Conservation (phyloP, 169 alveolate genomes). For the Plasmodium gaboni region DNA sequence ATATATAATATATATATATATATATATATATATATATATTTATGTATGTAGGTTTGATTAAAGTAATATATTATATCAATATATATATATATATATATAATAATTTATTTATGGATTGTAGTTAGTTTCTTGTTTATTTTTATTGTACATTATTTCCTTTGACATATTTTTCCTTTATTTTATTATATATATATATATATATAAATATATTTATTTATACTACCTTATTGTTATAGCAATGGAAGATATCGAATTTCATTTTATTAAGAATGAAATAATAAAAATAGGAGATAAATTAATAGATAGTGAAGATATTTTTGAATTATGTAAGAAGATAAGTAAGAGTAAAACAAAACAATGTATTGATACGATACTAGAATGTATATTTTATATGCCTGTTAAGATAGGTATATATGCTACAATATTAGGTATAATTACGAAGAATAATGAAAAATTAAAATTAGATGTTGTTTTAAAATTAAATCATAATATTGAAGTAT, state of each 20-base stretch:
- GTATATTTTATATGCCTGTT: constrained; percentile 75
- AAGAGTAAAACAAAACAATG: constrained; percentile 63
- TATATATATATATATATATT: too few species aligned
- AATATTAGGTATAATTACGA: constrained; percentile 67
- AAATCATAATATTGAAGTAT: constrained; percentile 73
- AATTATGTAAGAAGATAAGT: constrained; percentile 48
- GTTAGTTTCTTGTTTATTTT: too few species aligned
- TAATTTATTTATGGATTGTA: too few species aligned
- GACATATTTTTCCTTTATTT: not conserved
- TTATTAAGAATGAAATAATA: constrained; percentile 71
- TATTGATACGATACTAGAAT: constrained; percentile 51
- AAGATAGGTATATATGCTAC: constrained; percentile 75
- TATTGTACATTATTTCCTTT: too few species aligned
- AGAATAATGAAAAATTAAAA: constrained; percentile 55
- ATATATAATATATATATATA: too few species aligned
- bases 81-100: too few species aligned
- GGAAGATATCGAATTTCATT: constrained; percentile 74
- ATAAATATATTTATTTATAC: too few species aligned
- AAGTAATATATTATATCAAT: too few species aligned
- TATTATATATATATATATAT: not conserved
- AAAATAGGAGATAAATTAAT: constrained; percentile 72
- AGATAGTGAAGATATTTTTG: constrained; percentile 76
- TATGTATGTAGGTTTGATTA: too few species aligned
- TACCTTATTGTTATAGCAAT: not conserved
- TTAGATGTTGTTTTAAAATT: constrained; percentile 51